Base-by-base conservation (phyloP, 208 protist species). In the Acanthamoeba healyi region DNA sequence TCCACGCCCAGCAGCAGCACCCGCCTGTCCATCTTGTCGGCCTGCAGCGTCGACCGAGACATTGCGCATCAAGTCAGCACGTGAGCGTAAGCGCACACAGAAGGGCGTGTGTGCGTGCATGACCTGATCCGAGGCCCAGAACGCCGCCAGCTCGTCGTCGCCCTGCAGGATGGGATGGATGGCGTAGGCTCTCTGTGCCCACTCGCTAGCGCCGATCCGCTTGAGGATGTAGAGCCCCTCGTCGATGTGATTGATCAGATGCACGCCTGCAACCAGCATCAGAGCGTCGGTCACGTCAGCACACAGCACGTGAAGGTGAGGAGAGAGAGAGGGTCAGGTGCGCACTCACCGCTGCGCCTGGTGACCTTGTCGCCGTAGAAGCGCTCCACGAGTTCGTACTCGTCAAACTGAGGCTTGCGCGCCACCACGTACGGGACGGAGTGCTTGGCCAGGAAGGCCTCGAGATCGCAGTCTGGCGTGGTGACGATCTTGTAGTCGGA, bases 321-420 rank as follows among this genome's bases (percentile, higher is more conserved):
- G n/a, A n/a, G n/a, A n/a, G n/a, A n/a, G n/a, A n/a, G n/a, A n/a
- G n/a, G n/a, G n/a, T n/a, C n/a, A n/a, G n/a, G n/a, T n/a, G n/a
- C n/a, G n/a, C n/a, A n/a, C n/a, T n/a, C 12, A 49, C 44, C 44
- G 44, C 44, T 49, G 29, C 61, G 61, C 5, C 61, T 4, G 29
- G 61, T 67, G 10, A 67, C 61, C 61, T 67, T 67, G 61, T 67
- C 22, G 61, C 61, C 61, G 61, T 67, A 67, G 61, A 67, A 67
- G 10, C 29, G 61, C 17, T 67, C 61, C 26, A 67, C 29, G 10
- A 67, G 5, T 4, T 26, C 61, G 61, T 67, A 67, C 61, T 67
- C 61, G 5, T 67, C 61, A 17, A 67, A 67, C 61, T 67, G 61
- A 4, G 61, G 61, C 61, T 67, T 67, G 61, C 61, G 61, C 19